Percentiles rank a stretch among this genome's conserved stretches.
phyloP scores from a whole-genome alignment of 768 basidiomycete species.

The Tulasnella sp. region DNA sequence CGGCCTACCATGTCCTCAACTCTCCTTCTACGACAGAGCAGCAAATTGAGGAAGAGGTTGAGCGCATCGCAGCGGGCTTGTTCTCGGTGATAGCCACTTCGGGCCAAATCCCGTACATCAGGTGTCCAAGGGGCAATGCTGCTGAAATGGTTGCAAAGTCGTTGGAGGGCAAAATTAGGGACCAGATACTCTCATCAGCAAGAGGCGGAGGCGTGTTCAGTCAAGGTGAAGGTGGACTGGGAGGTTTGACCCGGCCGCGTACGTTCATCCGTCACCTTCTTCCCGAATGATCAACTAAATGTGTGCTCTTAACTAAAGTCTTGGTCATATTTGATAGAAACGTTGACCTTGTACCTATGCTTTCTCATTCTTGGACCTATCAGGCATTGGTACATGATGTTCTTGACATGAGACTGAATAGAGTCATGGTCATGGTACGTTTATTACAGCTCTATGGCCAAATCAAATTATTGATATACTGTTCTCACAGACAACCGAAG shows the following conservation, averaged over 20 bases:
- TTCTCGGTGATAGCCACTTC: conserved; percentile 52
- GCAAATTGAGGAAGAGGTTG: conserved; percentile 86
- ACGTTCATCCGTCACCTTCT: conserved; percentile 21
- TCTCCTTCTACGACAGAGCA: conserved; percentile 81
- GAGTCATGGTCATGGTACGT: conserved; percentile 60
- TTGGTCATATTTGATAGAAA: conserved; percentile 90
- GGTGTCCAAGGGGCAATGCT: conserved; percentile 88
- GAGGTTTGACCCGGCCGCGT: conserved; percentile 81
- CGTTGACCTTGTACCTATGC: conserved; percentile 81
- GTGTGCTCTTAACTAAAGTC: conserved; percentile 37
- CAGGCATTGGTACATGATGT: conserved; percentile 97
- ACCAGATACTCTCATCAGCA: conserved; percentile 46
- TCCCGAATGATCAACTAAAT: background rate
- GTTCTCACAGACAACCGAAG: conserved; percentile 32
- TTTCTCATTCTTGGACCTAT: conserved; percentile 98
- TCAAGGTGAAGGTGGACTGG: conserved; percentile 70
- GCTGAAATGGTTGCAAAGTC: conserved; percentile 99
- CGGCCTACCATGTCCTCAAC: conserved; percentile 79
- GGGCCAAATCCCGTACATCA: conserved; percentile 91
- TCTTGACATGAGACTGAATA: conserved; percentile 90
- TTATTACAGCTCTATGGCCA: background rate
- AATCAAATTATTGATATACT: background rate
- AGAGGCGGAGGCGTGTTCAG: conserved; percentile 44
- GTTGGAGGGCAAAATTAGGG: conserved; percentile 81
- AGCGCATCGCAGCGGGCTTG: conserved; percentile 76